phyloP scores from a whole-genome alignment of 2,329 filamentous ascomycete genomes.

The Pseudofabraea citricarpa region DNA sequence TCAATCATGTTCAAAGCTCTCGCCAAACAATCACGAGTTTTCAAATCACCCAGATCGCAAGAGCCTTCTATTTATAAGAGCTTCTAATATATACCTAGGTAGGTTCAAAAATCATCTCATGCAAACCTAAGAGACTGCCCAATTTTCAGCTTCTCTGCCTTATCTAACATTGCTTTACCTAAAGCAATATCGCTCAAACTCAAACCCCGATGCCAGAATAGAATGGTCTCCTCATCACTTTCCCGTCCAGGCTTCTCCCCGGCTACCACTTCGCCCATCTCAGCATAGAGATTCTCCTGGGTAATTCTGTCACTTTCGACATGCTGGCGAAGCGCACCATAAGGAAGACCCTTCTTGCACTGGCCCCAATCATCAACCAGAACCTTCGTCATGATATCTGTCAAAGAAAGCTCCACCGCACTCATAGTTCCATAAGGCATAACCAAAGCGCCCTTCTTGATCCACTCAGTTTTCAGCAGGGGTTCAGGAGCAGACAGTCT shows the following conservation, averaged over 20 bases:
- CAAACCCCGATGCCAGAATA: conserved; percentile 1
- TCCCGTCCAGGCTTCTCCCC: neutral
- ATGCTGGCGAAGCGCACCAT: neutral
- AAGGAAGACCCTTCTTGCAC: conserved; percentile 1
- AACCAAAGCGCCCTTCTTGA: conserved; percentile 1
- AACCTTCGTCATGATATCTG: conserved; percentile 1
- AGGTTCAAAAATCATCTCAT: too few relatives aligned
- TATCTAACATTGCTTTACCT: conserved; percentile 1
- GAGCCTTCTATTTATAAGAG: too few relatives aligned
- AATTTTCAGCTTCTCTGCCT: conserved; percentile 1
- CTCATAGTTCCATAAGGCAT: conserved; percentile 2
- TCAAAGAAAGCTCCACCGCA: neutral
- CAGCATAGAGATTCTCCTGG: conserved; percentile 2
- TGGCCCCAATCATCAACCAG: conserved; percentile 2
- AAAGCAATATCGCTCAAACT: neutral
- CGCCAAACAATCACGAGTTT: too few relatives aligned
- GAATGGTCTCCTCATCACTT: conserved; percentile 1
- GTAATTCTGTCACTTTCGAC: neutral
- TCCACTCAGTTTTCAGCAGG: conserved; percentile 2
- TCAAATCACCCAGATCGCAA: too few relatives aligned
- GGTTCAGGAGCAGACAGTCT: neutral
- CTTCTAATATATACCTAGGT: too few relatives aligned
- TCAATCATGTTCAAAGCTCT: too few relatives aligned
- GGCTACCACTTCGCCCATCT: neutral
- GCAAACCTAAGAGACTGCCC: neutral